phyloP scores from a whole-genome alignment of 2,329 filamentous ascomycete genomes.

The Dichotomopilus funicola region DNA sequence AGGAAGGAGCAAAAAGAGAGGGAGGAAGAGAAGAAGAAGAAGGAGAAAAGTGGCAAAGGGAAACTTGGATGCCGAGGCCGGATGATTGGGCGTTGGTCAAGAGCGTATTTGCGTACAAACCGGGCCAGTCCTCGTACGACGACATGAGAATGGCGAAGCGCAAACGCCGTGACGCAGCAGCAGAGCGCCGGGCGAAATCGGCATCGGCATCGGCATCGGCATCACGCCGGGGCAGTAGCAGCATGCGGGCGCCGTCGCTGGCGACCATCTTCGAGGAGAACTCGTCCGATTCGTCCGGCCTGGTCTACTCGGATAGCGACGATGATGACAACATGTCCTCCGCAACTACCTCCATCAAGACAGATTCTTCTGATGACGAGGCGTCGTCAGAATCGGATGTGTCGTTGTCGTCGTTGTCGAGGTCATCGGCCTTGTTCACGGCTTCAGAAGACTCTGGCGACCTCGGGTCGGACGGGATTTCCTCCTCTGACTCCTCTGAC shows the following conservation, averaged over 20 bases:
- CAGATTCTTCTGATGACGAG: neutral
- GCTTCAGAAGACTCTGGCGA: too few species aligned
- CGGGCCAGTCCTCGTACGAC: constrained; percentile 16
- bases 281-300: neutral
- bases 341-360: too few species aligned
- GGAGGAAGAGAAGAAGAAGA: too few species aligned
- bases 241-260: neutral
- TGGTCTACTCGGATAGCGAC: too few species aligned
- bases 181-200: too few species aligned
- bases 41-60: neutral
- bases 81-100: constrained; percentile 15
- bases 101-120: constrained; percentile 4
- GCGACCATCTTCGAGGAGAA: neutral
- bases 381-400: neutral
- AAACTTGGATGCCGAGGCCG: constrained; percentile 5
- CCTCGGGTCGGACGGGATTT: neutral
- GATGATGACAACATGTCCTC: too few species aligned
- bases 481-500: neutral
- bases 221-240: too few species aligned
- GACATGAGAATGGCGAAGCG: constrained; percentile 6
- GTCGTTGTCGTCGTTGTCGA: too few species aligned
- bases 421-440: too few species aligned
- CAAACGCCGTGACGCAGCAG: constrained; percentile 8
- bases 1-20: too few species aligned
- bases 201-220: too few species aligned